Percentiles rank a stretch among this genome's conserved stretches.
Evolutionary conservation across 345 rosid species (phyloP).

Genomic region (Eucalyptus sp.): DNA sequence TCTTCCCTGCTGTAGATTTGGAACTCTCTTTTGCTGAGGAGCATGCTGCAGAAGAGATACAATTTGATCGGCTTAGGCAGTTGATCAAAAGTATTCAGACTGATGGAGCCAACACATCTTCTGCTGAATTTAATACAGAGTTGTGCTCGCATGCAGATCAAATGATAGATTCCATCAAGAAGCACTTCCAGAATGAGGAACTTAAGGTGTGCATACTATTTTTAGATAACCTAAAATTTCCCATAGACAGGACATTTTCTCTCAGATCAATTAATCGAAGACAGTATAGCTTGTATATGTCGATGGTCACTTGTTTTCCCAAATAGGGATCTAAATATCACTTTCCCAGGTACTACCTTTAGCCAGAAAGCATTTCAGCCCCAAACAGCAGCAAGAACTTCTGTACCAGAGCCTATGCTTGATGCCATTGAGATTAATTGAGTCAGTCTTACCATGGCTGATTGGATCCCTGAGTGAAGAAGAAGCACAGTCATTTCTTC

Average conservation of each 20-base stretch:
- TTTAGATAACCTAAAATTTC: not conserved
- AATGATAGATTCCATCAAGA: conserved; percentile 61
- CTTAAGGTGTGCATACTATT: conserved; percentile 44
- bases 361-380: conserved; percentile 63
- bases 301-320: not conserved
- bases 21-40: conserved; percentile 64
- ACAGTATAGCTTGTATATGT: not conserved
- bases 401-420: conserved; percentile 74
- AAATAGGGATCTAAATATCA: not conserved
- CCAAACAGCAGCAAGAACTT: conserved; percentile 65
- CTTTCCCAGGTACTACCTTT: conserved; percentile 76
- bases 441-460: conserved; percentile 84
- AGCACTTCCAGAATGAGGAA: conserved; percentile 76
- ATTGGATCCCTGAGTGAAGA: conserved; percentile 52
- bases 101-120: conserved; percentile 56
- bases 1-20: conserved; percentile 81
- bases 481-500: conserved; percentile 59
- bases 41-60: conserved; percentile 79
- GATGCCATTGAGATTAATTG: conserved; percentile 87
- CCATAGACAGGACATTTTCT: not conserved
- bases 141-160: conserved; percentile 80
- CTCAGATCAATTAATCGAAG: not conserved
- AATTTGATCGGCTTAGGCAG: conserved; percentile 54
- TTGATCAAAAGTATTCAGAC: conserved; percentile 68
- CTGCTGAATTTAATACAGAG: conserved; percentile 68